Evolutionary conservation across 108 stramenopile genomes (phyloP).

Genomic region (Fragilaria crotonensis): DNA sequence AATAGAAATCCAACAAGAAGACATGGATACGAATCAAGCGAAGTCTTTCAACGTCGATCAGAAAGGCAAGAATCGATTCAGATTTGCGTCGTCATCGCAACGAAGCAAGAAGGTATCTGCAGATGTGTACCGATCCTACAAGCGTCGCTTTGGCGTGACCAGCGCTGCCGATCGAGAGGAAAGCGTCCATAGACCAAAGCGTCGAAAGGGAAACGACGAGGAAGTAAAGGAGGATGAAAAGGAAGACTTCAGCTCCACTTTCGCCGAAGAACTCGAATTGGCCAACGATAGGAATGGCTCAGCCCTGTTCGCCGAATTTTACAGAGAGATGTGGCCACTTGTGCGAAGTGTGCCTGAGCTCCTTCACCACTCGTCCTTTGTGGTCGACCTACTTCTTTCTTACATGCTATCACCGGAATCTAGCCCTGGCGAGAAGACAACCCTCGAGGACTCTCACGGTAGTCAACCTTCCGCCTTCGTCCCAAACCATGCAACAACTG

Average conservation of each 20-base stretch:
- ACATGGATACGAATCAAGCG: too few relatives aligned
- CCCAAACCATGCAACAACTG: slow-evolving; percentile 77
- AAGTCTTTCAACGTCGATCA: slow-evolving; percentile 63
- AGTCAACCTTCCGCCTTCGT: slow-evolving; percentile 16
- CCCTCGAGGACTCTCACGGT: slow-evolving; percentile 1
- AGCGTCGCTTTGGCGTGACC: slow-evolving; percentile 44
- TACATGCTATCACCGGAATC: slow-evolving; percentile 50
- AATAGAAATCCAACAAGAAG: too few relatives aligned
- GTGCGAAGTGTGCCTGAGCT: slow-evolving; percentile 74
- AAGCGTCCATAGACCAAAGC: slow-evolving; percentile 48
- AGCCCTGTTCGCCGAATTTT: slow-evolving; percentile 56
- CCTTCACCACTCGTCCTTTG: slow-evolving; percentile 56
- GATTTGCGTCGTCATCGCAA: slow-evolving; percentile 57
- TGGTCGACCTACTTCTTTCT: slow-evolving; percentile 52
- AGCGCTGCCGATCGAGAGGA: slow-evolving; percentile 70
- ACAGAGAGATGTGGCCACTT: slow-evolving; percentile 55
- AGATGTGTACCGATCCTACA: slow-evolving; percentile 74
- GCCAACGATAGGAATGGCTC: slow-evolving; percentile 77
- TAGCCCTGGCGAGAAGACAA: slow-evolving; percentile 16
- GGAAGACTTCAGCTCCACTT: slow-evolving; percentile 34
- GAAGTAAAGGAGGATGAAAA: neutral
- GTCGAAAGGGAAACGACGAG: slow-evolving; percentile 9
- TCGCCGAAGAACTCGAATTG: slow-evolving; percentile 67
- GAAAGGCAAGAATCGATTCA: slow-evolving; percentile 66
- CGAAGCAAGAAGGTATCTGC: slow-evolving; percentile 67